Conservation (phyloP, 2,329 filamentous ascomycete genomes). For the Curvularia eragrostidis region DNA sequence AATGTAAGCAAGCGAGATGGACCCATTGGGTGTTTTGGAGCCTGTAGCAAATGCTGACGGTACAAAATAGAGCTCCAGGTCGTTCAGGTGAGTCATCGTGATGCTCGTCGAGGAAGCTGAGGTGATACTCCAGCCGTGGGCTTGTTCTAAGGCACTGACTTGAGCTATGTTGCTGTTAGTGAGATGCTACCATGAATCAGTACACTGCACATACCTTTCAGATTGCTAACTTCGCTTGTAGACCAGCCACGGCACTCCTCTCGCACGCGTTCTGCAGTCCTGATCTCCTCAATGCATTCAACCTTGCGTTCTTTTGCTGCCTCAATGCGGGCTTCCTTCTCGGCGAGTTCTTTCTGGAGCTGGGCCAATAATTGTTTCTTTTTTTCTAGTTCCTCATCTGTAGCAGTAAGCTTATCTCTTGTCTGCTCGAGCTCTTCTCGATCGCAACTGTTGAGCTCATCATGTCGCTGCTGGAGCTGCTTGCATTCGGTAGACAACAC, state of each 20-base stretch:
- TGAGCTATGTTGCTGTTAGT: conserved; percentile 62
- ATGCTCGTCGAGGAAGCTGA: conserved; percentile 64
- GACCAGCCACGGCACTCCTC: conserved; percentile 93
- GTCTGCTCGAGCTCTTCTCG: conserved; percentile 76
- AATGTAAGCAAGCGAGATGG: conserved; percentile 75
- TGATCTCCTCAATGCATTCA: conserved; percentile 74
- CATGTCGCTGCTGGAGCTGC: conserved; percentile 73
- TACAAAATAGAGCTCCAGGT: conserved; percentile 77
- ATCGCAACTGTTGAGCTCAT: conserved; percentile 79
- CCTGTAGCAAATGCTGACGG: conserved; percentile 63
- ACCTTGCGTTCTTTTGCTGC: conserved; percentile 70
- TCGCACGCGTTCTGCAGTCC: conserved; percentile 79
- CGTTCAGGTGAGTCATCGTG: conserved; percentile 76
- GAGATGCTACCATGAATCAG: neutral
- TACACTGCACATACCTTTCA: conserved; percentile 71
- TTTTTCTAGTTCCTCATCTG: conserved; percentile 72
- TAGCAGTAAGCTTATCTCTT: conserved; percentile 69
- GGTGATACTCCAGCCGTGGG: conserved; percentile 74
- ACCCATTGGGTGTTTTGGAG: conserved; percentile 52
- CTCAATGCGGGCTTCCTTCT: conserved; percentile 70
- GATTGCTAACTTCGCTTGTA: conserved; percentile 74
- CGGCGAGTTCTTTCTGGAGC: conserved; percentile 70
- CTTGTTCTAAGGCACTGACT: conserved; percentile 69
- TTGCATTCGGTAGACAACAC: conserved; percentile 68
- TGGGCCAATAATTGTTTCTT: conserved; percentile 73